phyloP scores from a whole-genome alignment of 805 yeast species.

The Sugiyamaella marilandica region DNA sequence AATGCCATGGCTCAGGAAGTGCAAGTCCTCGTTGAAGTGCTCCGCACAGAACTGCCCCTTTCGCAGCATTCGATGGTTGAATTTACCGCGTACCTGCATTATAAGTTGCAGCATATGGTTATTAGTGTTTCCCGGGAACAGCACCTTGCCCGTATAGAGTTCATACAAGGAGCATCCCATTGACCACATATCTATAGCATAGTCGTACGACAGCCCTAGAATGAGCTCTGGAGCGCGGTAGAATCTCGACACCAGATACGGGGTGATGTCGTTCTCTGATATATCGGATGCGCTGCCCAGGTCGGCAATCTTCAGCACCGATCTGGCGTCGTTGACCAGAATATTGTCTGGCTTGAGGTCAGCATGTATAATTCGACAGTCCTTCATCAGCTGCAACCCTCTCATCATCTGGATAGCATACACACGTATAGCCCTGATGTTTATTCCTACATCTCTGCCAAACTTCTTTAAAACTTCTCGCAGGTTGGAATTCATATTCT shows the following conservation, averaged over 20 bases:
- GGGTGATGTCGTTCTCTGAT: slow-evolving; percentile 25
- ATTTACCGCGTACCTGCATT: slow-evolving; percentile 31
- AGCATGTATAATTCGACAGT: slow-evolving; percentile 74
- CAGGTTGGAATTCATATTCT: slow-evolving; percentile 69
- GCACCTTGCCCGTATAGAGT: slow-evolving; percentile 85
- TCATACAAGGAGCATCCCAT: slow-evolving; percentile 92
- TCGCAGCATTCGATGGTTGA: slow-evolving; percentile 29
- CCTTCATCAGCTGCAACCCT: slow-evolving; percentile 63
- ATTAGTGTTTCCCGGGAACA: slow-evolving; percentile 86
- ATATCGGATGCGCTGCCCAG: slow-evolving; percentile 70
- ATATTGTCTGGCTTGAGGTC: slow-evolving; percentile 91
- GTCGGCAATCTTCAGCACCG: slow-evolving; percentile 78
- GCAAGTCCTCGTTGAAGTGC: slow-evolving; percentile 28
- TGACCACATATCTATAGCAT: slow-evolving; percentile 87
- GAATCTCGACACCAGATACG: slow-evolving; percentile 50
- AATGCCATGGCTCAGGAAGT: slow-evolving; percentile 22
- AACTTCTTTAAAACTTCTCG: slow-evolving; percentile 72
- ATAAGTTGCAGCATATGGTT: slow-evolving; percentile 50
- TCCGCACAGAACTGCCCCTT: slow-evolving; percentile 23
- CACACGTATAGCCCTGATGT: slow-evolving; percentile 60
- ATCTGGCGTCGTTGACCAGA: slow-evolving; percentile 53
- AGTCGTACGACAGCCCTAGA: slow-evolving; percentile 56
- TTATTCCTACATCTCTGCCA: slow-evolving; percentile 78
- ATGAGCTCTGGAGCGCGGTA: slow-evolving; percentile 78
- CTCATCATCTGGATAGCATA: slow-evolving; percentile 70